Base-by-base conservation (phyloP, 1,284 basidiomycete species). In the Phenoliferia sp. region DNA sequence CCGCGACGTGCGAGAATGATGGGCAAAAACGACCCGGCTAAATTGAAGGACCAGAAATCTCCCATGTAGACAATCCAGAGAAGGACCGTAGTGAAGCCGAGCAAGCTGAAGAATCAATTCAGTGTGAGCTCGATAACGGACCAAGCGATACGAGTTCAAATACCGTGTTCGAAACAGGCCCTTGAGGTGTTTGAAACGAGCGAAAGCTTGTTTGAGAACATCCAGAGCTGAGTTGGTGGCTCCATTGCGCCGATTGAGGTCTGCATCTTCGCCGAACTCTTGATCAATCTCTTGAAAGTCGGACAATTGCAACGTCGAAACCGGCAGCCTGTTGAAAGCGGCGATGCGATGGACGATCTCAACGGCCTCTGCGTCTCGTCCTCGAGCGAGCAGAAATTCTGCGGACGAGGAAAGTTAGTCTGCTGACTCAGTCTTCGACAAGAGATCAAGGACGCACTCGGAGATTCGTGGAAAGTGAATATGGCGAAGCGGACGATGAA, bases 381-480 rank as follows among this genome's bases (percentile, higher is more conserved):
- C 89, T 66, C 86, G 84, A 7, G 86, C 85, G 77, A 92, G 85
- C 34, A 92, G 83, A 78, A 71, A 80, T 69, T 80, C 75, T 35
- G 75, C n/a, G n/a, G 17, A 12, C 9, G 35, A 28, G 26, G 32
- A 22, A 36, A 34, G 34, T 35, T n/a, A 56, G 54, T 9, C 7
- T 10, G 29, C 50, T 54, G 50, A 26, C 22, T 19, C 7, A n/a
- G 22, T 9, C 50, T 54, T n/a, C 7, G 10, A 28, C 22, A 7
- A 54, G 22, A 44, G 10, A n/a, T 5, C 16, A 52, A 22, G 9
- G 31, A 28, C 83, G 90, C 77, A 89, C 54, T 89, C 4, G 88
- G 89, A 64, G 86, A 87, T 77, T 92, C 89, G 66, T 87, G 81
- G 61, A 92, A 83, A n/a, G 82, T 81, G 81, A 90, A 90, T 61